Evolutionary conservation across 768 basidiomycete species (phyloP).

Genomic region (Suillus sp.): DNA sequence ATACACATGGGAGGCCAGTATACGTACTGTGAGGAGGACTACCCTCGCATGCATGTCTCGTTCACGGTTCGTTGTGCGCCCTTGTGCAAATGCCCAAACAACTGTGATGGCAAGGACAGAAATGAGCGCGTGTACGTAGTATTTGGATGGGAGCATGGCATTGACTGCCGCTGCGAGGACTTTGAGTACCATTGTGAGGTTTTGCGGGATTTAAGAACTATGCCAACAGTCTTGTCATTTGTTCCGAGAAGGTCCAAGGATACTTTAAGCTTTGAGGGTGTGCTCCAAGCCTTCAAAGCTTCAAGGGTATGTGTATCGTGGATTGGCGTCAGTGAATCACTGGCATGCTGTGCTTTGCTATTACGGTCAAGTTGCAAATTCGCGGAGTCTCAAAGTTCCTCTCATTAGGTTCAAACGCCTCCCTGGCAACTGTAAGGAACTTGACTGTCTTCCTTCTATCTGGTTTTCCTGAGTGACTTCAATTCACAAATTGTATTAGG

Average conservation of each 20-base stretch:
- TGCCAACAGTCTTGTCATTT: background rate
- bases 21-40: constrained; percentile 68
- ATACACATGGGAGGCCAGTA: background rate
- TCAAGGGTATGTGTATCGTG: too few relatives aligned
- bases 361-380: too few relatives aligned
- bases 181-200: constrained; percentile 53
- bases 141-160: constrained; percentile 54
- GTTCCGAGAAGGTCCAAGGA: background rate
- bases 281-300: too few relatives aligned
- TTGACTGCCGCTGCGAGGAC: constrained; percentile 42
- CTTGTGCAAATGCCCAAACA: constrained; percentile 64
- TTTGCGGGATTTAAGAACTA: background rate
- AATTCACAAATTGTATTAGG: too few relatives aligned
- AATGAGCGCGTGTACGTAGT: constrained; percentile 55
- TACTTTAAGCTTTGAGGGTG: too few relatives aligned
- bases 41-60: constrained; percentile 73
- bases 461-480: too few relatives aligned
- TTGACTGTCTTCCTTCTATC: too few relatives aligned
- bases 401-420: too few relatives aligned
- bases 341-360: too few relatives aligned
- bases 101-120: constrained; percentile 47
- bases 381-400: too few relatives aligned
- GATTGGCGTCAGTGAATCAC: too few relatives aligned
- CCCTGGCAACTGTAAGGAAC: too few relatives aligned
- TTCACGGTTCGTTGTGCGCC: constrained; percentile 69